A percentile compares a stretch with the other conserved stretches of the same genome.
Evolutionary conservation across 306 rosid genomes (phyloP).

Genomic region (Gastrolobium bilobum): DNA sequence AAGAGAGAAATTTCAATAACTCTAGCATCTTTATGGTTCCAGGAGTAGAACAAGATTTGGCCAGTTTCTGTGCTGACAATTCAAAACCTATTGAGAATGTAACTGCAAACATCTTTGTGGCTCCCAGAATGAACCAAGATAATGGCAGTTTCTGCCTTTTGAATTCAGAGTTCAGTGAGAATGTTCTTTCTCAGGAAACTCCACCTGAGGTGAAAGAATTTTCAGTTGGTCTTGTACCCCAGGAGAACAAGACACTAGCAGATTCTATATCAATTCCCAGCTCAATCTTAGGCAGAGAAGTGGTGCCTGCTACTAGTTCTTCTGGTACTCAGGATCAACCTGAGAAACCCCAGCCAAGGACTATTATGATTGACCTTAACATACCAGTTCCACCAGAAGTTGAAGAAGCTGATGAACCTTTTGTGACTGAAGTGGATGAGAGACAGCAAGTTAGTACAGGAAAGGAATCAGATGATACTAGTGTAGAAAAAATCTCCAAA

Average conservation of each 20-base stretch:
- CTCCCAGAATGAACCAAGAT: constrained; percentile 50
- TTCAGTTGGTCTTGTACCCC: constrained; percentile 35
- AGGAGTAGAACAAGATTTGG: constrained; percentile 49
- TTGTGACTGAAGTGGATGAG: constrained; percentile 35
- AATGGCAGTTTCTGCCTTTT: constrained; percentile 40
- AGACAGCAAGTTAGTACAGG: constrained; percentile 35
- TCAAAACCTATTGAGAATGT: constrained; percentile 38
- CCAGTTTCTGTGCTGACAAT: constrained; percentile 38
- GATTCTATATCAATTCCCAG: constrained; percentile 46
- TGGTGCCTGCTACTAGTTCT: constrained; percentile 20
- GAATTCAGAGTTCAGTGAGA: constrained; percentile 34
- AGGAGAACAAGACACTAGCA: constrained; percentile 48
- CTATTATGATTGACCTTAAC: constrained; percentile 59
- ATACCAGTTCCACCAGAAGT: constrained; percentile 52
- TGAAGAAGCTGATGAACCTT: constrained; percentile 52
- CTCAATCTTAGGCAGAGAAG: constrained; percentile 12
- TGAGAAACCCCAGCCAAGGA: constrained; percentile 43
- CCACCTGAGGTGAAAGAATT: constrained; percentile 45
- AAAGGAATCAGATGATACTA: constrained; percentile 41
- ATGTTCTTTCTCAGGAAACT: constrained; percentile 38
- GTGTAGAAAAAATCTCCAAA: constrained; percentile 36
- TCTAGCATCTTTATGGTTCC: constrained; percentile 42
- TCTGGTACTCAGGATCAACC: constrained; percentile 40
- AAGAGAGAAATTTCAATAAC: constrained; percentile 43
- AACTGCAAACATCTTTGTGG: constrained; percentile 32